Percentiles rank a stretch among this genome's conserved stretches.
These are phyloP conservation scores for Phytopythium chamaehyphon DNA, from an alignment of 352 stramenopile genomes.

Conservation along the genomic window DNA sequence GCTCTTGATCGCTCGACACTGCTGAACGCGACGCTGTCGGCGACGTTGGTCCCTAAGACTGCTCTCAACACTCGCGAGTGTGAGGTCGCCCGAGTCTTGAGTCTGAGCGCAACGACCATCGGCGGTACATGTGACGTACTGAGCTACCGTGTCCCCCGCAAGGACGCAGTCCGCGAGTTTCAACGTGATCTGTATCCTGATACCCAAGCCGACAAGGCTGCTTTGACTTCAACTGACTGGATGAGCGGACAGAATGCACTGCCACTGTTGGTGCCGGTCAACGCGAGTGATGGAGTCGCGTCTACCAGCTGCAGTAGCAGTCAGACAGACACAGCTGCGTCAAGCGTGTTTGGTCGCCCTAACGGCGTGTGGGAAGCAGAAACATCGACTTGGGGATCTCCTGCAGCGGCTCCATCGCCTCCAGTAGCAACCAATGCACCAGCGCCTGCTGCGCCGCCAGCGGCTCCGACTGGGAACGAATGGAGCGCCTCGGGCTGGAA, in stretches of 20 bases:
- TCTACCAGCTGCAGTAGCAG: background rate
- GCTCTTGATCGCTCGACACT: conserved; percentile 40
- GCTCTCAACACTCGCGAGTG: conserved; percentile 43
- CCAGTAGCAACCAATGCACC: conserved; percentile 4
- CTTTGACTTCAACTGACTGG: conserved; percentile 46
- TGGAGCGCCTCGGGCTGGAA: conserved; percentile 4
- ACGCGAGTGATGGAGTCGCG: conserved; percentile 14
- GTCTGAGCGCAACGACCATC: conserved; percentile 24
- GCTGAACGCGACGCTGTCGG: conserved; percentile 50
- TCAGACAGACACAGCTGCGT: conserved; percentile 9
- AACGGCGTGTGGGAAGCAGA: background rate
- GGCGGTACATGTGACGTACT: conserved; percentile 55
- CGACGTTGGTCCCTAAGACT: conserved; percentile 48
- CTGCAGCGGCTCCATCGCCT: conserved; percentile 5
- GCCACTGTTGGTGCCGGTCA: conserved; percentile 35
- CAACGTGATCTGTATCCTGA: conserved; percentile 77
- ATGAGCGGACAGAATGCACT: conserved; percentile 30
- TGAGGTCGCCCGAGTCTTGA: conserved; percentile 66
- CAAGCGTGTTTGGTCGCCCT: conserved; percentile 29
- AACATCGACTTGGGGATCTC: conserved; percentile 16
- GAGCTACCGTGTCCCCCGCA: conserved; percentile 62
- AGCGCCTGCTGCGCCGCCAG: background rate
- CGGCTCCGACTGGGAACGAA: conserved; percentile 1
- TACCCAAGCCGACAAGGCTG: conserved; percentile 30
- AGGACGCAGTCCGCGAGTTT: conserved; percentile 54